Base-by-base conservation (phyloP, 176 grass and related monocot genomes). In the Musa troglodytarum region DNA sequence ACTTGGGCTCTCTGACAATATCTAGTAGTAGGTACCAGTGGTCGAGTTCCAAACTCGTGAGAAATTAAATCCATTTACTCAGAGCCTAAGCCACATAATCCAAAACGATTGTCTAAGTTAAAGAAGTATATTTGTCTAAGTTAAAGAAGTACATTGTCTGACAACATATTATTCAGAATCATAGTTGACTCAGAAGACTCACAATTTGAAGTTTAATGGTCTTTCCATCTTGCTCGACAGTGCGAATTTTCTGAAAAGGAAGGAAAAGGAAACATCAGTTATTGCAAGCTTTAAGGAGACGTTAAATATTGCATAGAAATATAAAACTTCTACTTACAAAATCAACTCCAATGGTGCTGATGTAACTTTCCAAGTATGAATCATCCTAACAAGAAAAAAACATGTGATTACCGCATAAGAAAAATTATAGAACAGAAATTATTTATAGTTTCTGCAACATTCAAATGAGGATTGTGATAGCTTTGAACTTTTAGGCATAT, bases 201-300 rank as follows among this genome's bases (percentile, higher is more conserved):
- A 93, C 90, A 9, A 93, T 93, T 79, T 93, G 90, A 78, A 93
- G 82, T 74, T 93, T 93, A 77, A 93, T 93, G 9, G 87, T 93
- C 78, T 93, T 93, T 1, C 90, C 82, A 43, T 93, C 90, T 56
- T 93, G 90, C 74, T 93, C 90, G 59, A 87, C 90, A 50, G 90
- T 93, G 14, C 85, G 74, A 73, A 93, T 93, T 89, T 93, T 93
- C 90, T 93, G 65, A 8, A 85, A 69, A 43, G 20, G 59, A 15
- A 21, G 20, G 59, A 15, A 81, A 51, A 43, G 12, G 3, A 43
- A 23, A 53, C 71, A 9, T 85, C 67, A 82, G 52, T 62, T 5
- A 1, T 63, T 21, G 23, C 23, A 21, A 34, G n/a, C 21, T 28
- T 15, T n/a, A 81, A 54, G 51, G 3, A 65, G 52, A 83, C 63